These are phyloP conservation scores for Helminthosporium solani DNA, from an alignment of 2,329 filamentous ascomycete species.

Conservation along the genomic window DNA sequence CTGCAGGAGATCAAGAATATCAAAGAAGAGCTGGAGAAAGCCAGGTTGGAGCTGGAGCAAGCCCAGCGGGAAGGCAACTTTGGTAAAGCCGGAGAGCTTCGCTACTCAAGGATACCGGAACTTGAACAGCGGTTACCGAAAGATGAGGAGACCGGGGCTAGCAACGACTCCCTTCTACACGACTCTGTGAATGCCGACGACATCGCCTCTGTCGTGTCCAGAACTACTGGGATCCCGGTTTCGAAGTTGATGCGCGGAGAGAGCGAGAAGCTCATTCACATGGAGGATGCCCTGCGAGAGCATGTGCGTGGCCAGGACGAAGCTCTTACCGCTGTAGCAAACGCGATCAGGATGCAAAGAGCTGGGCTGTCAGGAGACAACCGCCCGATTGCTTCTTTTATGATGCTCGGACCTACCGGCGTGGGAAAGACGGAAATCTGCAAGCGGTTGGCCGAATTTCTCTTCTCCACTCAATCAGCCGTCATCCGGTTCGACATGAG, in stretches of 20 bases:
- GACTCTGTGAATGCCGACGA: conserved; percentile 95
- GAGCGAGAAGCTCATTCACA: conserved; percentile 89
- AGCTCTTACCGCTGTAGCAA: conserved; percentile 83
- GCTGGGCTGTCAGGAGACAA: conserved; percentile 91
- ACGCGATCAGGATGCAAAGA: conserved; percentile 90
- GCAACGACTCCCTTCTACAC: conserved; percentile 68
- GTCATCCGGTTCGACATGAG: conserved; percentile 97
- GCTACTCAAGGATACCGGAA: conserved; percentile 82
- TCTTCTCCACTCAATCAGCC: conserved; percentile 89
- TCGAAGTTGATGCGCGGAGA: conserved; percentile 91
- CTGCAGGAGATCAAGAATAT: conserved; percentile 84
- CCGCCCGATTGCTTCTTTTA: conserved; percentile 87
- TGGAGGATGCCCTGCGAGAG: conserved; percentile 85
- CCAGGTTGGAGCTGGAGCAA: conserved; percentile 79
- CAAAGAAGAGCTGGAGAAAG: conserved; percentile 85
- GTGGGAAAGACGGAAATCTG: conserved; percentile 97
- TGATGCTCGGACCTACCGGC: conserved; percentile 95
- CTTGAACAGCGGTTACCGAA: conserved; percentile 78
- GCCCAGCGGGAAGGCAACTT: conserved; percentile 89
- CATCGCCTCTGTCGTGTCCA: conserved; percentile 87
- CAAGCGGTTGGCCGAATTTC: conserved; percentile 89
- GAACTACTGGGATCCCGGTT: conserved; percentile 89
- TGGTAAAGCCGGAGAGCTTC: conserved; percentile 82
- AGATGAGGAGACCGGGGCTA: conserved; percentile 56
- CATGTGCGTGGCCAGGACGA: conserved; percentile 92